Evolutionary conservation across 2,329 filamentous ascomycete species (phyloP).

Genomic region (Aaosphaeria arxii): DNA sequence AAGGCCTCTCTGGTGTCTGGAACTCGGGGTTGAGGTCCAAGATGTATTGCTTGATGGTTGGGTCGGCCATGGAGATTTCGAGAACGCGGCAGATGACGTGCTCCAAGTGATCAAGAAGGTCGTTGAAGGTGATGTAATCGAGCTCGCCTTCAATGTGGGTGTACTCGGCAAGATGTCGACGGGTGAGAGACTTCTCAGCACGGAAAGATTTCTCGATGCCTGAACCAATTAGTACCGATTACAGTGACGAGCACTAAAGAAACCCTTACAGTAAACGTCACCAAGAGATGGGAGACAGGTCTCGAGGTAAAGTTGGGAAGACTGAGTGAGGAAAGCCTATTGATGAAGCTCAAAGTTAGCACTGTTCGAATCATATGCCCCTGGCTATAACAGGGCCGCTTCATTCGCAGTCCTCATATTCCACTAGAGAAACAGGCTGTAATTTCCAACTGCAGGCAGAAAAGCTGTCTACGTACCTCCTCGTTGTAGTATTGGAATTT

Average conservation of each 20-base stretch:
- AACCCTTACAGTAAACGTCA: slow-evolving; percentile 74
- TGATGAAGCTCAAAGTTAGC: too few relatives aligned
- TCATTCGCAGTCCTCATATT: too few relatives aligned
- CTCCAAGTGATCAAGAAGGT: slow-evolving; percentile 85
- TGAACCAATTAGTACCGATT: too few relatives aligned
- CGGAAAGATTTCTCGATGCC: slow-evolving; percentile 94
- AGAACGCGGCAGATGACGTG: slow-evolving; percentile 84
- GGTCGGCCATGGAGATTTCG: slow-evolving; percentile 71
- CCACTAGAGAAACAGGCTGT: too few relatives aligned
- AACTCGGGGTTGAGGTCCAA: slow-evolving; percentile 91
- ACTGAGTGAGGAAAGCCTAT: slow-evolving; percentile 85
- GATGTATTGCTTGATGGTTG: slow-evolving; percentile 68
- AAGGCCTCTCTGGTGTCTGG: slow-evolving; percentile 75
- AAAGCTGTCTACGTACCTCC: slow-evolving; percentile 35
- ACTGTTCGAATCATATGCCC: too few relatives aligned
- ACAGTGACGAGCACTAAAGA: too few relatives aligned
- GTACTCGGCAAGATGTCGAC: slow-evolving; percentile 93
- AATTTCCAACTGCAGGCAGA: too few relatives aligned
- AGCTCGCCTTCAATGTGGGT: slow-evolving; percentile 95
- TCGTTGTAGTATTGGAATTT: slow-evolving; percentile 86
- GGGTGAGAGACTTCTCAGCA: slow-evolving; percentile 91
- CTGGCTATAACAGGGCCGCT: too few relatives aligned
- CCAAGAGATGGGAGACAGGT: slow-evolving; percentile 87
- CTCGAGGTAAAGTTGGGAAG: slow-evolving; percentile 95
- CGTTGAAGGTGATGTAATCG: slow-evolving; percentile 90